Evolutionary conservation across 331 rosid genomes (phyloP).

Genomic region (Cydonia oblonga): DNA sequence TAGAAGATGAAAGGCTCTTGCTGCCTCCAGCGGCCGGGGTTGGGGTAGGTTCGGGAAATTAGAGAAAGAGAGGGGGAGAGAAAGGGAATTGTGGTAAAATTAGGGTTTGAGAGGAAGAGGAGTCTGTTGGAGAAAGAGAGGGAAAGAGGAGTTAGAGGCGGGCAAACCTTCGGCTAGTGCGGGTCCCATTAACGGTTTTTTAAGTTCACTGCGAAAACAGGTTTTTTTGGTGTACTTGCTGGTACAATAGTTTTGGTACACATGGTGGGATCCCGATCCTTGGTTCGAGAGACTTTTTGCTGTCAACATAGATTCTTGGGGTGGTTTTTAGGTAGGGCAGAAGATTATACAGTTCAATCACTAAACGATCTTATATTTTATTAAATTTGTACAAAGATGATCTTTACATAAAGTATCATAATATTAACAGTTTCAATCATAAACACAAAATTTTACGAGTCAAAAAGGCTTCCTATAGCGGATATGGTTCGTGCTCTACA

Average conservation of each 20-base stretch:
- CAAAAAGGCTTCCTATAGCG: no score
- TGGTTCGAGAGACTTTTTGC: background rate
- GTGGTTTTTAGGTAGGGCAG: background rate
- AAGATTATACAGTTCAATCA: no score
- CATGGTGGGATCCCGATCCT: background rate
- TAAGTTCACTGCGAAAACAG: no score
- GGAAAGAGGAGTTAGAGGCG: constrained; percentile 10
- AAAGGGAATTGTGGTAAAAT: background rate
- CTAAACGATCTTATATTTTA: no score
- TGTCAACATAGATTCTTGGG: background rate
- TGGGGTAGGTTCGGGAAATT: background rate
- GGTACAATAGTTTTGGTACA: background rate
- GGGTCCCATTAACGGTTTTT: constrained; percentile 40
- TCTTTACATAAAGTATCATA: no score
- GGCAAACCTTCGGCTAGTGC: constrained; percentile 28
- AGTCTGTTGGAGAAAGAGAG: background rate
- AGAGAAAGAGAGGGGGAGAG: background rate
- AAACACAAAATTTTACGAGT: no score
- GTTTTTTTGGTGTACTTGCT: no score
- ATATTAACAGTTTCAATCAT: fast-evolving
- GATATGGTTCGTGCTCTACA: no score
- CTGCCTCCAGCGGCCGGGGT: background rate
- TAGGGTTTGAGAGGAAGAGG: constrained; percentile 15
- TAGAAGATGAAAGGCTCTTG: background rate
- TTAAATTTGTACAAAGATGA: no score